Evolutionary conservation across 73 alveolate genomes (phyloP).

Genomic region (Tetrahymena borealis): DNA sequence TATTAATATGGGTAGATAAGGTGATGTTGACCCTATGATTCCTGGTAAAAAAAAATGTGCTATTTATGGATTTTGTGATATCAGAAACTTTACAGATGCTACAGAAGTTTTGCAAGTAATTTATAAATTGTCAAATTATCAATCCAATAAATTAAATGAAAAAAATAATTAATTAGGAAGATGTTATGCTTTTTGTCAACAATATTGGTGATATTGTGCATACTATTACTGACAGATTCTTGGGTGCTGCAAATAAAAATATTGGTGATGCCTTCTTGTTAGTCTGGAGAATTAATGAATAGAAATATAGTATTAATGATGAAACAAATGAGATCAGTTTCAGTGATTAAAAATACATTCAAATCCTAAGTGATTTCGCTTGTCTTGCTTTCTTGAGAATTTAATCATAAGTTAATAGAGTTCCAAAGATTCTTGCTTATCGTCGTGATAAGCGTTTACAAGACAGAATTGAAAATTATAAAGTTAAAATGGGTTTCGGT

Average conservation of each 20-base stretch:
- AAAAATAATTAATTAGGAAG: constrained; percentile 52
- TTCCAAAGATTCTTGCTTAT: constrained; percentile 75
- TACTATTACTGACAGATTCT: constrained; percentile 80
- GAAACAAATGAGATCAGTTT: constrained; percentile 37
- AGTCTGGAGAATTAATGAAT: constrained; percentile 94
- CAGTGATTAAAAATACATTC: constrained; percentile 54
- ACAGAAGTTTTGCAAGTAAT: constrained; percentile 56
- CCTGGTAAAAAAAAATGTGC: constrained; percentile 67
- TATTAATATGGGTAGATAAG: constrained; percentile 59
- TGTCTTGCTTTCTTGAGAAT: constrained; percentile 84
- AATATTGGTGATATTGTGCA: constrained; percentile 98
- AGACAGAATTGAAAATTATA: constrained; percentile 66
- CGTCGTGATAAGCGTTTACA: constrained; percentile 56
- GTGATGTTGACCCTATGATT: constrained; percentile 76
- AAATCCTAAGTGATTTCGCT: constrained; percentile 89
- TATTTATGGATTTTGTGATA: constrained; percentile 85
- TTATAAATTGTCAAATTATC: background rate
- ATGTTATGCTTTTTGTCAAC: constrained; percentile 97
- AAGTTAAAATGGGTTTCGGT: constrained; percentile 96
- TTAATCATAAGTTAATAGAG: constrained; percentile 82
- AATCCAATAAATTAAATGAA: background rate
- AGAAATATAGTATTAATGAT: constrained; percentile 41
- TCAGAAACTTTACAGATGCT: constrained; percentile 78
- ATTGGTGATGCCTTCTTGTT: constrained; percentile 98
- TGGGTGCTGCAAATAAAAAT: constrained; percentile 98